Base-by-base conservation (phyloP, 768 basidiomycete genomes). In the Pisolithus microcarpus region DNA sequence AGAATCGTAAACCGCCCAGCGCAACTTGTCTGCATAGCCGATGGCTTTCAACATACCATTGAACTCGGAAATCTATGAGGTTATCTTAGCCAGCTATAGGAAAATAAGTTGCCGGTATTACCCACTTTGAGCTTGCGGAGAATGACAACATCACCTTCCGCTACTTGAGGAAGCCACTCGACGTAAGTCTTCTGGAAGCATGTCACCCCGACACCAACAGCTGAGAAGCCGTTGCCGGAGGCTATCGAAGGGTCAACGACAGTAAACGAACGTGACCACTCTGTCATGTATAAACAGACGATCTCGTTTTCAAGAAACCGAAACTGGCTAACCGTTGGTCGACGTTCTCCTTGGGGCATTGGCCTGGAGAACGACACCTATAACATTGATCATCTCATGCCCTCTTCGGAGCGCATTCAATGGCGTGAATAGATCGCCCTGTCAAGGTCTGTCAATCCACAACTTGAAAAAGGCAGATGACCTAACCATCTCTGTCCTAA, bases 1-100 rank as follows among this genome's bases (percentile, higher is more conserved):
- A 1, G 72, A 67, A 34, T 75, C 72, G 46, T 75, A 85, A 28
- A 80, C 68, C 4, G 77, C 77, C 83, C 83, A 85, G 30, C 69
- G 67, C 48, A 81, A 60, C 52, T 64, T 72, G 56, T 77, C 70
- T 24, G 64, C 39, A 48, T 77, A 78, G 2, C 79, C 81, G 0
- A 69, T 63, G 16, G 74, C 77, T n/a, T 60, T 65, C 3, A 63
- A 1, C 6, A 5, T 28, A 1, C 70, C 70, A 3, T 65, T 37
- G 45, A 60, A 75, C 3, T 58, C 40, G 23, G 55, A 50, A n/a
- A 70, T 55, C 79, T 80, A 38, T 10, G 16, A 7, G 15, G 16
- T 26, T 36, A 24, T 9, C 10, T 42, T 9, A 52, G 38, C 19
- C 23, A 40, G 26, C 38, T 23, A 26, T 24, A 9, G 7, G 37